Evolutionary conservation across 176 grass and related monocot genomes (phyloP), one percentile per base, ranked within the genome.

Genomic region (Coix lacrymajobi): DNA sequence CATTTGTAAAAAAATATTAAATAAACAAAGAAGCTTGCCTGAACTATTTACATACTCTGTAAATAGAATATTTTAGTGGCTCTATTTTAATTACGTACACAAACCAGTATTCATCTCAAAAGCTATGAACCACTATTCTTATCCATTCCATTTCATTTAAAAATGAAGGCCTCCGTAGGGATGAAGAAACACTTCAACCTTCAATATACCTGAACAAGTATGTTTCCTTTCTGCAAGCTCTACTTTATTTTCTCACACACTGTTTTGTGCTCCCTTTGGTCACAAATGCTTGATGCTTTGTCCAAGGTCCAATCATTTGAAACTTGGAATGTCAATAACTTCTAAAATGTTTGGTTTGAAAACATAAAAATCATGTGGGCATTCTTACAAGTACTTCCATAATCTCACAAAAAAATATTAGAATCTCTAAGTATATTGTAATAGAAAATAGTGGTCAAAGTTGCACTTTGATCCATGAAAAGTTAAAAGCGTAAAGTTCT

Each of bases 141-240:
- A 88, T 75, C 17, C 29, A 19, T 80, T 66, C 51, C 39, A 48
- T 91, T 85, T 91, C 40, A 31, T 62, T 93, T 56, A 82, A 88
- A 89, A 22, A 75, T 94, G 71, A 90, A 99, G 96, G 96, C 73
- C 81, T 96, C 75, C 75, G 82, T 62, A 99, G 96, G 87, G 89
- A 99, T 58, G 96, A 99, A 87, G 87, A 89, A 85, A 96, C 96
- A 76, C 93, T 99, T 88, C 89, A 96, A 58, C 96, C 96, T 73
- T 96, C 87, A 7, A 77, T 84, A 75, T 99, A 99, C 96, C 79
- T 99, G 39, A 99, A 99, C 85, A 99, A 99, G 96, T 99, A 90
- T 87, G 92, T 73, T 82, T 87, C n/a, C 15, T 71, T 81, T 54
- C 78, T 82, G 31, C 60, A 61, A 51, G 26, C 48, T 39, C 48